These are phyloP conservation scores for Vicia faba DNA, from an alignment of 306 rosid genomes.

Conservation along the genomic window DNA sequence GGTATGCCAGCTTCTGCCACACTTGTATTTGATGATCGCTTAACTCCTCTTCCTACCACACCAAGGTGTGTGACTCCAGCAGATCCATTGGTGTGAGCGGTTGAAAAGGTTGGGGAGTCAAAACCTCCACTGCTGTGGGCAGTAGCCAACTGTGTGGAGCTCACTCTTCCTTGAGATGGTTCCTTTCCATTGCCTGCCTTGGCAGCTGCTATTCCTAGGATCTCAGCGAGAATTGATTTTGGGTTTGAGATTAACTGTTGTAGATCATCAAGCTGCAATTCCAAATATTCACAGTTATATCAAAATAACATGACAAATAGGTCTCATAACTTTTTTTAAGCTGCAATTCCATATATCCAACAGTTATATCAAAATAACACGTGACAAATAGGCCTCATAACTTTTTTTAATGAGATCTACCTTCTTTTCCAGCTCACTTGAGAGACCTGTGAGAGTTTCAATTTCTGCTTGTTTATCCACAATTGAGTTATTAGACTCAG, in stretches of 20 bases:
- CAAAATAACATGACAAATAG: slow-evolving; percentile 15
- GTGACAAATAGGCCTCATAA: not conserved
- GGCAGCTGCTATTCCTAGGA: slow-evolving; percentile 67
- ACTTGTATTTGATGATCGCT: slow-evolving; percentile 61
- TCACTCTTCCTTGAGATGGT: slow-evolving; percentile 47
- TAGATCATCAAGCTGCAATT: slow-evolving; percentile 92
- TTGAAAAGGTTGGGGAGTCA: slow-evolving; percentile 82
- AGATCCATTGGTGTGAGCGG: slow-evolving; percentile 76
- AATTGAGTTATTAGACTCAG: slow-evolving; percentile 45
- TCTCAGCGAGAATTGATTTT: slow-evolving; percentile 72
- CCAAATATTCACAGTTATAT: slow-evolving; percentile 18
- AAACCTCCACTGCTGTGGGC: slow-evolving; percentile 63
- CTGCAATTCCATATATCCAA: slow-evolving; percentile 52
- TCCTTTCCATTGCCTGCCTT: slow-evolving; percentile 54
- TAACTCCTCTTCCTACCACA: slow-evolving; percentile 95
- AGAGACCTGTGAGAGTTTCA: slow-evolving; percentile 72
- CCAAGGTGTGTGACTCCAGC: slow-evolving; percentile 93
- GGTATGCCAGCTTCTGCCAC: slow-evolving; percentile 49
- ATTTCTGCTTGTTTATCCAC: slow-evolving; percentile 77
- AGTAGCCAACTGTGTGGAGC: slow-evolving; percentile 68
- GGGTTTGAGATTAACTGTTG: slow-evolving; percentile 77
- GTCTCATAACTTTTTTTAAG: slow-evolving; percentile 36
- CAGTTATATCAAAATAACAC: slow-evolving; percentile 17
- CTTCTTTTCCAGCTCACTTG: slow-evolving; percentile 91
- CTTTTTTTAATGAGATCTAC: slow-evolving; percentile 39